Conservation (phyloP, 2,329 filamentous ascomycete species). For the Cercospora zeina region DNA sequence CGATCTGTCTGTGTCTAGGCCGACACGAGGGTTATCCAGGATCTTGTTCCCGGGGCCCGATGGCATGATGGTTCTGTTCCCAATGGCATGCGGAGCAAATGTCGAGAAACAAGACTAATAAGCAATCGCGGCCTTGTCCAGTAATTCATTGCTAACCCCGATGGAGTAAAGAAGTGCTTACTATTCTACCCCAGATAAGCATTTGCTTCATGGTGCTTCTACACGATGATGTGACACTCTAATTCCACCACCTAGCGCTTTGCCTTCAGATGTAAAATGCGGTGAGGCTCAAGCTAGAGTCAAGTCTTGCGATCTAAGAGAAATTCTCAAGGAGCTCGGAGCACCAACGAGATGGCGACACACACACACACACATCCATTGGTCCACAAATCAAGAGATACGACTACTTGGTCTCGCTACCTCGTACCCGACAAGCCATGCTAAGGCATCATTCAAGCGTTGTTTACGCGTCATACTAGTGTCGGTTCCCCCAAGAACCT, state of each 20-base stretch:
- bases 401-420: background rate
- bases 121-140: background rate
- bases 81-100: background rate
- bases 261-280: background rate
- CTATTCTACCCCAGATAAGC: background rate
- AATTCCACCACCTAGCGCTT: background rate
- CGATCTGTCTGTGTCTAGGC: background rate
- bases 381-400: too few species aligned
- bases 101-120: background rate
- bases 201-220: background rate
- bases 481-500: background rate
- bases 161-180: background rate
- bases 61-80: background rate
- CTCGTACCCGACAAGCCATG: background rate
- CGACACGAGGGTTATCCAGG: background rate
- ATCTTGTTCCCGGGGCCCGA: background rate
- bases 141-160: background rate
- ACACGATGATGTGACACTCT: background rate
- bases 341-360: background rate
- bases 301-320: too few species aligned
- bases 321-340: too few species aligned
- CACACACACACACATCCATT: background rate
- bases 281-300: too few species aligned
- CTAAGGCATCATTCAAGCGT: background rate
- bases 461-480: background rate